phyloP scores from a whole-genome alignment of 192 early-diverging fungal genomes.

The Backusella mclennaniae region DNA sequence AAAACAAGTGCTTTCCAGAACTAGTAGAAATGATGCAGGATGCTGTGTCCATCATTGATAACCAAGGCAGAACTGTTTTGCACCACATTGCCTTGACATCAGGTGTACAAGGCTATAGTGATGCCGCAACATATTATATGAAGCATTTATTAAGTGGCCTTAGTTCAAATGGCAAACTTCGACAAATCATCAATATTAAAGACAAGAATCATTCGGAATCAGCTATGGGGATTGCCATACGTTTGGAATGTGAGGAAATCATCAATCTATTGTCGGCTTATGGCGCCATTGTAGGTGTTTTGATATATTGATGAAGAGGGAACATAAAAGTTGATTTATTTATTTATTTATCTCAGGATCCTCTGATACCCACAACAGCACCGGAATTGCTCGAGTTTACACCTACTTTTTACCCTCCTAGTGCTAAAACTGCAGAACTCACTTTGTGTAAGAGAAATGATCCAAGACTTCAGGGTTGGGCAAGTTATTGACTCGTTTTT shows the following conservation, averaged over 20 bases:
- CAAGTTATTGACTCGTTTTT: neutral
- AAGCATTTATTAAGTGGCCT: constrained; percentile 67
- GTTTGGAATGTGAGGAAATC: constrained; percentile 69
- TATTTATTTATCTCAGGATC: neutral
- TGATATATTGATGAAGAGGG: neutral
- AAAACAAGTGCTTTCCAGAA: constrained; percentile 71
- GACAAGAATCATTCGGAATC: constrained; percentile 77
- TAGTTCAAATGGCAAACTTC: neutral
- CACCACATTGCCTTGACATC: constrained; percentile 87
- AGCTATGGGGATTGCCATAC: constrained; percentile 85
- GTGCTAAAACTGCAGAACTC: neutral
- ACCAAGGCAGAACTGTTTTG: constrained; percentile 74
- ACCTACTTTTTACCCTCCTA: neutral
- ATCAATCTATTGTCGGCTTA: constrained; percentile 67
- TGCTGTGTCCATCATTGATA: constrained; percentile 70
- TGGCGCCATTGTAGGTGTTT: constrained; percentile 56
- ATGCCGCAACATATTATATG: constrained; percentile 85
- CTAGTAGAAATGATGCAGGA: constrained; percentile 73
- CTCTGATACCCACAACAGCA: neutral
- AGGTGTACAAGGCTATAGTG: constrained; percentile 60
- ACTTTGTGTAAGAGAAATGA: neutral
- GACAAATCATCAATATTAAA: constrained; percentile 53
- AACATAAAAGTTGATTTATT: no score
- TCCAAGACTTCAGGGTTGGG: no score
- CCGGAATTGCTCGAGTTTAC: neutral